Percentiles rank a stretch among this genome's conserved stretches.
Evolutionary conservation across 2,329 filamentous ascomycete genomes (phyloP).

Genomic region (Aspergillus pseudoviridinutans): DNA sequence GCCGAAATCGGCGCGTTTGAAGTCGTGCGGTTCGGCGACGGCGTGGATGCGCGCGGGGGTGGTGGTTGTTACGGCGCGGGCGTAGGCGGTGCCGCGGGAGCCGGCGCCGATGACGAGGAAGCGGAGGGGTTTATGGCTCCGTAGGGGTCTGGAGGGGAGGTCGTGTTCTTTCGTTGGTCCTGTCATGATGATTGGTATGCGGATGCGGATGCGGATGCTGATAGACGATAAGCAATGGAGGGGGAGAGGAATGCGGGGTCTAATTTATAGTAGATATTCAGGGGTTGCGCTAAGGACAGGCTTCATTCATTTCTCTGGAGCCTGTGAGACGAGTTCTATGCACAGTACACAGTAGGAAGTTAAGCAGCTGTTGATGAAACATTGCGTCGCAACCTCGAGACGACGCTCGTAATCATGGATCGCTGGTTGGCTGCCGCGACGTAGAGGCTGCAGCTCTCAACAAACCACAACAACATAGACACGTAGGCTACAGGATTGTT

Average conservation of each 20-base stretch:
- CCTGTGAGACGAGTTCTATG: not conserved
- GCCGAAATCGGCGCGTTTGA: conserved; percentile 71
- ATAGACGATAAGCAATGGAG: not conserved
- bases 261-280: not conserved
- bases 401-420: not conserved
- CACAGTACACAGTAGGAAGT: not conserved
- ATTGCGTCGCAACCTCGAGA: not conserved
- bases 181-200: conserved; percentile 14
- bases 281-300: not conserved
- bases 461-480: no score
- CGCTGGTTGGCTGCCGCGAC: not conserved
- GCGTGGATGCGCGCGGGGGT: conserved; percentile 68
- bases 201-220: not conserved
- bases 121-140: conserved; percentile 43
- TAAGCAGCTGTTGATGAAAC: not conserved
- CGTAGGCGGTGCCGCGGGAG: conserved; percentile 72
- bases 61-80: conserved; percentile 60
- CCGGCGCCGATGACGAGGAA: conserved; percentile 81
- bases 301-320: not conserved
- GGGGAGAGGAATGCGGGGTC: not conserved
- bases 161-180: conserved; percentile 5
- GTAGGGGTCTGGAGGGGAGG: conserved; percentile 1
- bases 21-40: conserved; percentile 75
- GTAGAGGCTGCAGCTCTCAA: no score
- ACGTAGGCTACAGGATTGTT: no score